Evolutionary conservation across 2,329 filamentous ascomycete species (phyloP).

Genomic region (Raffaelea deltoideospora): DNA sequence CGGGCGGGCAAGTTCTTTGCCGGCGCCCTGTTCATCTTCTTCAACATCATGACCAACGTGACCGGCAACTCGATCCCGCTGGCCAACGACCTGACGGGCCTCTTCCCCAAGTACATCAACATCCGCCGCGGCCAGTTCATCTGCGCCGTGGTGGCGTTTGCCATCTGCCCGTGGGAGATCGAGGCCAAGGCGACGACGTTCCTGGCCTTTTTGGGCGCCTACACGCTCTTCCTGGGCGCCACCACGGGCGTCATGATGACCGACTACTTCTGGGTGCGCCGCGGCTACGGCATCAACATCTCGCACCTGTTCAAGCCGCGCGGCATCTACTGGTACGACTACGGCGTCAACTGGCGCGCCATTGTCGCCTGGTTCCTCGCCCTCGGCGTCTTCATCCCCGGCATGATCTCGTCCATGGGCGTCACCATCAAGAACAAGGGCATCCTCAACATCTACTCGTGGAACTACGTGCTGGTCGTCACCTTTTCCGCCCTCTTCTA

Average conservation of each 20-base stretch:
- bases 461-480: no score
- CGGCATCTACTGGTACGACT: conserved; percentile 1
- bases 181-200: conserved; percentile 27
- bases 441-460: no score
- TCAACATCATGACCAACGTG: conserved; percentile 27
- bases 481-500: no score
- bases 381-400: neutral
- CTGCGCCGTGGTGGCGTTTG: conserved; percentile 25
- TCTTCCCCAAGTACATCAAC: conserved; percentile 36
- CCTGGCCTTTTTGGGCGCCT: conserved; percentile 26
- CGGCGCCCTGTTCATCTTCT: conserved; percentile 25
- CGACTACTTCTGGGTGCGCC: conserved; percentile 12
- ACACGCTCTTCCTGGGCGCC: conserved; percentile 10
- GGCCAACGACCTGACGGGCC: conserved; percentile 37
- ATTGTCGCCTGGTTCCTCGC: conserved; percentile 3
- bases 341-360: conserved; percentile 2
- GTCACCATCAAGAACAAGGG: no score
- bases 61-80: conserved; percentile 31
- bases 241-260: conserved; percentile 1
- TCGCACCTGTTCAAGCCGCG: conserved; percentile 7
- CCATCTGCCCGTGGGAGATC: conserved; percentile 34
- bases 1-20: conserved; percentile 30
- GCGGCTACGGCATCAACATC: conserved; percentile 17
- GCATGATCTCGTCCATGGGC: neutral
- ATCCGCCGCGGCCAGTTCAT: conserved; percentile 37